These are phyloP conservation scores for Protomyces pachydermus DNA, from an alignment of 1,139 yeast genomes.

Conservation along the genomic window DNA sequence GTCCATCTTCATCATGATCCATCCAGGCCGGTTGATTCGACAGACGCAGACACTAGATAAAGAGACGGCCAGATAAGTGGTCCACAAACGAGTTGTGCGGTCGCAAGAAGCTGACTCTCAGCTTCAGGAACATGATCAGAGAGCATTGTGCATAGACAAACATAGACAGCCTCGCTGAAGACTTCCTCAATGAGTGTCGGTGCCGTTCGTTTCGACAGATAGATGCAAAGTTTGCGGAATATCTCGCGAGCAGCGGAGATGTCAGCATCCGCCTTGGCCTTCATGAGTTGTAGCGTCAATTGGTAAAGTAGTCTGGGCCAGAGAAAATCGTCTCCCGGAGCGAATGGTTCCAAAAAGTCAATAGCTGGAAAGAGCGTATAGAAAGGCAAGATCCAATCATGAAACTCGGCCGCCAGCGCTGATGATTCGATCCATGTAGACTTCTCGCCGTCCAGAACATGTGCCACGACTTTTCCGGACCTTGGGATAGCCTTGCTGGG, in stretches of 20 bases:
- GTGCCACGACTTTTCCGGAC: not conserved
- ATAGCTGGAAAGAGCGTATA: not conserved
- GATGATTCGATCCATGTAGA: not conserved
- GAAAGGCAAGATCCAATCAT: not conserved
- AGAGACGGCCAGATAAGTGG: not conserved
- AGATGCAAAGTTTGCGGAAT: not conserved
- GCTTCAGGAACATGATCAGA: not conserved
- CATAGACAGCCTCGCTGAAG: not conserved
- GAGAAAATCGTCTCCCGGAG: not conserved
- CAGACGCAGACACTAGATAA: not conserved
- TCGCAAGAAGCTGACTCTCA: not conserved
- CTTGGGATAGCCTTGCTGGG: conserved; percentile 1
- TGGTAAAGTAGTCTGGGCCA: not conserved
- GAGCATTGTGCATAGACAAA: not conserved
- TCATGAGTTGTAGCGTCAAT: not conserved
- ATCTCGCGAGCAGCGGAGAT: conserved; percentile 2
- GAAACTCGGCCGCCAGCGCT: not conserved
- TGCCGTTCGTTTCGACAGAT: not conserved
- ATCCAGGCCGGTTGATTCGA: not conserved
- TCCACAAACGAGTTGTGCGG: not conserved
- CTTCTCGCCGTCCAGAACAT: not conserved
- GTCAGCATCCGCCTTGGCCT: not conserved
- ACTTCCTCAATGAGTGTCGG: not conserved
- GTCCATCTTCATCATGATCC: not conserved
- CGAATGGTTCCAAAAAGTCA: not conserved